Evolutionary conservation across 2,329 filamentous ascomycete genomes (phyloP), one percentile per base, ranked within the genome.

Genomic region (Sporothrix dimorphospora): DNA sequence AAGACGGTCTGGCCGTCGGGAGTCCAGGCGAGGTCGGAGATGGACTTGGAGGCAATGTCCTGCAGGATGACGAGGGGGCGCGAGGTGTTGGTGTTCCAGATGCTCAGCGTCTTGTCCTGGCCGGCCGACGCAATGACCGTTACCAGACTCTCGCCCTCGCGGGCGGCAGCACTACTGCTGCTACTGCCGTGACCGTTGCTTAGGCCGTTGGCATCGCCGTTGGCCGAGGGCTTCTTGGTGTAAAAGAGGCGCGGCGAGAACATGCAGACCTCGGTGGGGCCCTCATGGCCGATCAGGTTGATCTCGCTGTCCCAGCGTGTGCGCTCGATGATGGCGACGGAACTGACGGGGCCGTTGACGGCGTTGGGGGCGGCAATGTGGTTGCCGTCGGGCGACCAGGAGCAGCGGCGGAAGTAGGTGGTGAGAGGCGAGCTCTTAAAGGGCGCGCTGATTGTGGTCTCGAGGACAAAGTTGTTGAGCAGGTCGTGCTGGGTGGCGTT

Each of bases 1-100:
- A 92, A 98, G 16, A 99, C 81, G 0, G 90, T 94, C 78, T 92
- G 92, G 3, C 96, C 97, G 80, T 97, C 94, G 0, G 96, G 96
- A 5, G 92, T 92, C 96, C 96, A 99, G 0, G 95, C 90, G 70
- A 99, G 85, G 82, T 99, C 96, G 1, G 94, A 97, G 75, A 99
- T 95, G 0, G 96, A 93, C 80, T 99, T 99, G 55, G 89, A 90
- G 21, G 93, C 91, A 73, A 99, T 82, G 77, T 98, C 95, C 79
- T 97, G 94, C 11, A 94, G 87, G 69, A 98, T 94, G 24, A 98
- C 91, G 24, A 98, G 91, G 0, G 96, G 96, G 27, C 96, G 86
- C 0, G 96, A 94, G 30, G 93, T 97, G 78, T 94, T 97, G 1
- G 97, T 99, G 77, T 98, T 98, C 96, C 96, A 99, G 49, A 99